Evolutionary conservation across 768 basidiomycete species (phyloP).

Genomic region (Rossbeevera mucosa): DNA sequence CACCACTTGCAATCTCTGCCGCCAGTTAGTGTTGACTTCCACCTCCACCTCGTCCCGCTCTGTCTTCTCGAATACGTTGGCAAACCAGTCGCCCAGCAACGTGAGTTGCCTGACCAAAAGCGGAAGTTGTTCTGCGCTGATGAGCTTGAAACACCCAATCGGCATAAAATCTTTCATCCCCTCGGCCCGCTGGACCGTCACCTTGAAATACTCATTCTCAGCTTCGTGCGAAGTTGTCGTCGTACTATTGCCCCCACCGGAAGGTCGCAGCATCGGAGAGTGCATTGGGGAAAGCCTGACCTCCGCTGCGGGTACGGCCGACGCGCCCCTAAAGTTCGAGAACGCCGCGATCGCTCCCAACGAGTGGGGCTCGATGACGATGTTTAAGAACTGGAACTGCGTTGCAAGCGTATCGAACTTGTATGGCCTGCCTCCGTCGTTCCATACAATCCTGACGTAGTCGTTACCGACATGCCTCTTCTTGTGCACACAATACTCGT

Average conservation of each 20-base stretch:
- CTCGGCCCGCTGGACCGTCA: constrained; percentile 80
- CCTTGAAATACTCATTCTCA: constrained; percentile 95
- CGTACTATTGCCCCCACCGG: constrained; percentile 7
- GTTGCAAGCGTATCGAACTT: constrained; percentile 88
- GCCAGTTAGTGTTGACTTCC: constrained; percentile 90
- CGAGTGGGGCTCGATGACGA: constrained; percentile 93
- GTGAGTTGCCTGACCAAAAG: constrained; percentile 86
- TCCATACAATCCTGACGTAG: constrained; percentile 94
- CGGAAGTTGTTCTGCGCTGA: constrained; percentile 84
- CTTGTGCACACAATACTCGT: constrained; percentile 75
- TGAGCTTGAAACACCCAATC: constrained; percentile 89
- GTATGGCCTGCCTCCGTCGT: constrained; percentile 89
- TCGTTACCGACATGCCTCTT: constrained; percentile 97
- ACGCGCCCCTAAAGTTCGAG: constrained; percentile 49
- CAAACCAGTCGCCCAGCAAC: constrained; percentile 85
- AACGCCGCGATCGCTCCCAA: constrained; percentile 79
- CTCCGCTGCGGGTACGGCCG: constrained; percentile 4
- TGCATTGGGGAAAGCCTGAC: constrained; percentile 16
- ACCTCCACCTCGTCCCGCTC: constrained; percentile 62
- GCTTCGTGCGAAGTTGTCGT: constrained; percentile 41
- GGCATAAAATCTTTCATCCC: constrained; percentile 96
- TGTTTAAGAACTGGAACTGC: constrained; percentile 96
- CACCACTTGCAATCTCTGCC: constrained; percentile 72
- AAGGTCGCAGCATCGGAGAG: constrained; percentile 16
- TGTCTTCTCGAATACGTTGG: constrained; percentile 75